phyloP scores from a whole-genome alignment of 2,329 filamentous ascomycete species.

The Hypoxylon sp. region DNA sequence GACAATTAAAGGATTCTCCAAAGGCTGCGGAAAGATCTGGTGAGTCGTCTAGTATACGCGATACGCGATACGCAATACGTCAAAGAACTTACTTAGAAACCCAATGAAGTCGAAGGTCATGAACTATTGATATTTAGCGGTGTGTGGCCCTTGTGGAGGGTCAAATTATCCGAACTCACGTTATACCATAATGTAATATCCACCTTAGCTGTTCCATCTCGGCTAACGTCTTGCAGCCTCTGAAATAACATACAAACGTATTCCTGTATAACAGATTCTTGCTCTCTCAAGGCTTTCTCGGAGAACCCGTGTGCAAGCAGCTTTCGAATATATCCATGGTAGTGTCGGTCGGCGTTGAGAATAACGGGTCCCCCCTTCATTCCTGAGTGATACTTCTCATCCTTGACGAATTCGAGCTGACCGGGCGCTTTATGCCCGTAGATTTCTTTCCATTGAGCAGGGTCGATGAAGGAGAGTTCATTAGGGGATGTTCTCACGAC shows the following conservation, averaged over 20 bases:
- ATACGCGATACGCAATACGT: background rate
- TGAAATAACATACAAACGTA: slow-evolving; percentile 22
- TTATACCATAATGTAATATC: slow-evolving; percentile 27
- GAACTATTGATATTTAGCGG: slow-evolving; percentile 14
- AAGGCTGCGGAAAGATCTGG: slow-evolving; percentile 17
- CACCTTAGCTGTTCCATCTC: slow-evolving; percentile 11
- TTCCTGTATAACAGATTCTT: slow-evolving; percentile 29
- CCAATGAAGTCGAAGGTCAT: slow-evolving; percentile 34
- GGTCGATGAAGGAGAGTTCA: slow-evolving; percentile 31
- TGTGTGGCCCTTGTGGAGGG: background rate
- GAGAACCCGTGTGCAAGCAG: slow-evolving; percentile 33
- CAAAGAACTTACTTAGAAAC: slow-evolving; percentile 19
- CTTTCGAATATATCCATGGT: slow-evolving; percentile 32
- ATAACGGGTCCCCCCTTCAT: slow-evolving; percentile 16
- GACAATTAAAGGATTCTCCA: slow-evolving; percentile 29
- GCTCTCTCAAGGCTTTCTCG: slow-evolving; percentile 31
- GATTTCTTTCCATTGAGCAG: slow-evolving; percentile 24
- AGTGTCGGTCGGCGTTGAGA: slow-evolving; percentile 28
- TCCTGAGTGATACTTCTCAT: slow-evolving; percentile 35
- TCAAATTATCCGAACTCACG: slow-evolving; percentile 8
- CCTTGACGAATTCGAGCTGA: slow-evolving; percentile 25
- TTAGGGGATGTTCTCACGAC: slow-evolving; percentile 24
- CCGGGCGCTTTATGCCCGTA: slow-evolving; percentile 24
- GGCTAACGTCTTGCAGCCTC: slow-evolving; percentile 22
- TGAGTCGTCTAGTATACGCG: background rate